Base-by-base conservation (phyloP, 441 rosid genomes). In the Dalechampia spathulata region DNA sequence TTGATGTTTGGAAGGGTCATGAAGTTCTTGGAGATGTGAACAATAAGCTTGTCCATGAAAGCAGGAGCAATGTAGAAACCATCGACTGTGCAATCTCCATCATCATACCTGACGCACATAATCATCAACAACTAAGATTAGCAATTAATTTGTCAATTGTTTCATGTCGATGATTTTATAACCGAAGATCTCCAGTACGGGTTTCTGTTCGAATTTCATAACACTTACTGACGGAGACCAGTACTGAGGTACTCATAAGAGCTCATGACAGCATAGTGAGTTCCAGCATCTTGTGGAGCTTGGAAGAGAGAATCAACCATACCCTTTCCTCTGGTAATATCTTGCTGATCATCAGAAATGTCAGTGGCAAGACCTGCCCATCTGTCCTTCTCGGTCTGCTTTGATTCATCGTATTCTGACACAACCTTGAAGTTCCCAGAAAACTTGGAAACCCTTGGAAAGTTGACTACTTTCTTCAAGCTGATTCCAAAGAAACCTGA, bases 281-380 rank as follows among this genome's bases (percentile, higher is more conserved):
- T 93, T 44, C 97, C 99, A 2, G 76, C 11, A 0, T 56, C 73
- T 76, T 52, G 45, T 51, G 95, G 99, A 25, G 96, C 99, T 67
- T 93, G 99, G 90, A 86, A 93, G 70, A 93, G 82, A 8, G 83
- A 2, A 68, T 93, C 99, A 21, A 93, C 99, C 89, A 75, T 20
- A 65, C 96, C 97, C 67, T 93, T 86, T 19, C 97, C 97, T 52
- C 97, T 73, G 69, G 87, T 70, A 57, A 93, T 93, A 75, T 93
- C 97, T 69, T 93, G 97, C 52, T 93, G 99, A 67, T 93, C 97
- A 55, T 93, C 97, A 2, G 97, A 93, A 0, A 4, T 28, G 75
- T 93, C 99, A 42, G 45, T 68, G 23, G 55, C 87, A 41, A 89
- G 92, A 9, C 91, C 92, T 23, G 12, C 57, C 99, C 99, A 93